Percentiles rank a stretch among this genome's conserved stretches.
These are phyloP conservation scores for Corinectria fuckeliana DNA, from an alignment of 2,329 filamentous ascomycete genomes.

Conservation along the genomic window DNA sequence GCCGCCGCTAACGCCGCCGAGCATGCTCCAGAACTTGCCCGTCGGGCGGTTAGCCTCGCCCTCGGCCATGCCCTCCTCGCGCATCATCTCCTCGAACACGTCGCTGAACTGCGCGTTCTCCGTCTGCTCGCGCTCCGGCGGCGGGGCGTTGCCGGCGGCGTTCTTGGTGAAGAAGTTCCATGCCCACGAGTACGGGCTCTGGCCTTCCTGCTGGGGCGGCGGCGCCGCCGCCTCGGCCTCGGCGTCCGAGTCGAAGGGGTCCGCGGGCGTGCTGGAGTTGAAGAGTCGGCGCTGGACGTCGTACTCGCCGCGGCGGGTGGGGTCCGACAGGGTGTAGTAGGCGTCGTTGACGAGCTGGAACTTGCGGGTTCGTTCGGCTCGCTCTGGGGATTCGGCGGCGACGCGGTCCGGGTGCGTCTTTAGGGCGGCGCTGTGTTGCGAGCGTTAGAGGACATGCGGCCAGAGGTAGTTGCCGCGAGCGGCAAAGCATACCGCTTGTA, in stretches of 20 bases:
- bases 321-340: constrained; percentile 89
- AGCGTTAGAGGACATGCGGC: constrained; percentile 25
- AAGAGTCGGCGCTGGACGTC: constrained; percentile 66
- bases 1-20: constrained; percentile 86
- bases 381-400: constrained; percentile 81
- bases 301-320: constrained; percentile 79
- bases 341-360: constrained; percentile 94
- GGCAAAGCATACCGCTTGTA: constrained; percentile 76
- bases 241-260: constrained; percentile 52
- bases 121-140: constrained; percentile 57
- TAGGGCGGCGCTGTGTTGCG: constrained; percentile 73
- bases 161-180: constrained; percentile 64
- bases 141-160: constrained; percentile 34
- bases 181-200: constrained; percentile 77
- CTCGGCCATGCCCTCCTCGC: constrained; percentile 83
- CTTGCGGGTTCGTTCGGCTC: constrained; percentile 78
- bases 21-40: constrained; percentile 81
- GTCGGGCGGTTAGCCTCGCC: constrained; percentile 65
- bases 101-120: constrained; percentile 86
- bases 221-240: constrained; percentile 50
- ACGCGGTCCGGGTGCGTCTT: constrained; percentile 96
- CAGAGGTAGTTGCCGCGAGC: not conserved
- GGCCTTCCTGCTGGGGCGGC: constrained; percentile 51
- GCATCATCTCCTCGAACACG: constrained; percentile 88
- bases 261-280: constrained; percentile 38